Conservation (phyloP, 768 basidiomycete genomes). For the Termitomyces sp. region DNA sequence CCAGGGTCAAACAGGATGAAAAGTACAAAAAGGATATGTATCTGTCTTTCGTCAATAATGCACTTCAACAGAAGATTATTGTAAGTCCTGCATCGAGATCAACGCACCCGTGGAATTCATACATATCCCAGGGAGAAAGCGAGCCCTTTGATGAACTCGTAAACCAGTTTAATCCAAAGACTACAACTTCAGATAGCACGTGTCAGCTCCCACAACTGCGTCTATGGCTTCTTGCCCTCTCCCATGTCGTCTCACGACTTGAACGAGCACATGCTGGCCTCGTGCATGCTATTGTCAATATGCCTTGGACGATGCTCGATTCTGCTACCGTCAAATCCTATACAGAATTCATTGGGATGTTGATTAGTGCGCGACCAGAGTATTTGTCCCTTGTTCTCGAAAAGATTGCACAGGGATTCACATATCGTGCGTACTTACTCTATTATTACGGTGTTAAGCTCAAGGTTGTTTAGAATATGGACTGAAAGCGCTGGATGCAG, state of each 20-base stretch:
- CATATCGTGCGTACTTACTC: constrained; percentile 65
- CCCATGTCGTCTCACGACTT: constrained; percentile 88
- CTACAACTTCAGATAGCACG: constrained; percentile 21
- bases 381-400: constrained; percentile 82
- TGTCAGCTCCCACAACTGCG: constrained; percentile 58
- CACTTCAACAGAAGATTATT: constrained; percentile 66
- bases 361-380: constrained; percentile 88
- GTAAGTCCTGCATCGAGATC: constrained; percentile 37
- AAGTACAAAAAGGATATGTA: constrained; percentile 80
- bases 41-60: constrained; percentile 77
- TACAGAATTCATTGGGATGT: constrained; percentile 84
- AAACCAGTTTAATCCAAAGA: constrained; percentile 70
- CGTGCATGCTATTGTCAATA: constrained; percentile 79
- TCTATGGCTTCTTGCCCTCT: constrained; percentile 81
- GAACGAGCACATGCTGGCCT: constrained; percentile 77
- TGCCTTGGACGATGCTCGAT: constrained; percentile 95
- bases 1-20: constrained; percentile 74
- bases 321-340: constrained; percentile 82
- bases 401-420: constrained; percentile 82
- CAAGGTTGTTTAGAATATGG: constrained; percentile 57
- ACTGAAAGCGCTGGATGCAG: constrained; percentile 54
- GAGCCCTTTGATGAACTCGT: constrained; percentile 88
- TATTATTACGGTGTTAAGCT: neutral
- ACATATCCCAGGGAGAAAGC: constrained; percentile 56
- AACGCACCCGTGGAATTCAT: constrained; percentile 14